Evolutionary conservation across 2,329 filamentous ascomycete genomes (phyloP).

Genomic region (Penicillium olsonii): DNA sequence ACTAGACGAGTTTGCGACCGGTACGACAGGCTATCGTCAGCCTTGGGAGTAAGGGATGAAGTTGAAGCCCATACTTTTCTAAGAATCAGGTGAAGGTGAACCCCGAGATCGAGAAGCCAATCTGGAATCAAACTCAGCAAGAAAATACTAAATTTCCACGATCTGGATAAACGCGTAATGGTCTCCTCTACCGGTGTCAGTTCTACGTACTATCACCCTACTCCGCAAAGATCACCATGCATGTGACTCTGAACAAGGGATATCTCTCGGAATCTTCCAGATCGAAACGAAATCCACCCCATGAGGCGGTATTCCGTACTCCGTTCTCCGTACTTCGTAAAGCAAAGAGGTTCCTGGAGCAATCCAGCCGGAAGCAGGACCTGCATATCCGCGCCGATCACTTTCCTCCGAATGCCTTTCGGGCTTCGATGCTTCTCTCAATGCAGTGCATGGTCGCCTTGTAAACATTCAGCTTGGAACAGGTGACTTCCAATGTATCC

Average conservation of each 20-base stretch:
- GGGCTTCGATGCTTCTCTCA: neutral
- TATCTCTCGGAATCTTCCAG: constrained; percentile 15
- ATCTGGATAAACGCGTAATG: neutral
- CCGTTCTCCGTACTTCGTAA: no score
- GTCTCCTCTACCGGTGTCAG: neutral
- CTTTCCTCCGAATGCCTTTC: constrained; percentile 6
- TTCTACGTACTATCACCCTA: constrained; percentile 2
- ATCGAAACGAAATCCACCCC: constrained; percentile 9
- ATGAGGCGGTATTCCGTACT: no score
- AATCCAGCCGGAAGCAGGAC: constrained; percentile 22
- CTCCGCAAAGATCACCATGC: constrained; percentile 7
- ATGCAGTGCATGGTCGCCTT: constrained; percentile 1
- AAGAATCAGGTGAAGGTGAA: constrained; percentile 21
- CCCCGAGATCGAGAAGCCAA: constrained; percentile 16
- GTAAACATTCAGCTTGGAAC: constrained; percentile 3
- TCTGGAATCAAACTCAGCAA: constrained; percentile 6
- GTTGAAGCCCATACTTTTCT: constrained; percentile 18
- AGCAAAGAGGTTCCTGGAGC: constrained; percentile 7
- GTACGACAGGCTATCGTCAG: constrained; percentile 1
- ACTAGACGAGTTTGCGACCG: neutral
- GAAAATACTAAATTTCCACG: neutral
- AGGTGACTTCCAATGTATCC: constrained; percentile 7
- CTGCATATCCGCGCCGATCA: constrained; percentile 24
- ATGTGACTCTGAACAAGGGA: constrained; percentile 12
- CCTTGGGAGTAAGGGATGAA: constrained; percentile 22